These are phyloP conservation scores for Aristolochia fimbriata DNA, from an alignment of 164 flowering plant species.

Conservation along the genomic window DNA sequence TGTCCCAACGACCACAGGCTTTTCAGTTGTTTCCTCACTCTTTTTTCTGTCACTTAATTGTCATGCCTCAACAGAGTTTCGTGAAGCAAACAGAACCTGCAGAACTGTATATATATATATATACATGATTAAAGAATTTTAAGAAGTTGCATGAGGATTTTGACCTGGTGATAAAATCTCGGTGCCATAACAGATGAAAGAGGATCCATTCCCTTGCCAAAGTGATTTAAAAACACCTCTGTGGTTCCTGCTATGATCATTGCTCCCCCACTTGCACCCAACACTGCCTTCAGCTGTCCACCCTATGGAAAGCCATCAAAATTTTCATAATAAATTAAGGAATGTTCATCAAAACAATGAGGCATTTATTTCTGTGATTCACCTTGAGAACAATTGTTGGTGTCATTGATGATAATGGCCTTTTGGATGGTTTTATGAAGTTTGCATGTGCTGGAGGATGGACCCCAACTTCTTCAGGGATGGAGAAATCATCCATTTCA, in stretches of 20 bases:
- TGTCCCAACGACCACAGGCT: too few relatives aligned
- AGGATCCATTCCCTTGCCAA: constrained; percentile 49
- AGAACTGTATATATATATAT: background rate
- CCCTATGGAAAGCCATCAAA: constrained; percentile 18
- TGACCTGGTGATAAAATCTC: constrained; percentile 59
- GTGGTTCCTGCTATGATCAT: constrained; percentile 39
- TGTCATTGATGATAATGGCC: constrained; percentile 72
- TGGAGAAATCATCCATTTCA: constrained; percentile 73
- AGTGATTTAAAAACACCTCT: constrained; percentile 55
- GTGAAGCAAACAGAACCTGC: too few relatives aligned
- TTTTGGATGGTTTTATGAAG: constrained; percentile 43
- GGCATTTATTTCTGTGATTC: background rate
- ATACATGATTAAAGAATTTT: background rate
- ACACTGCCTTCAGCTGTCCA: constrained; percentile 35
- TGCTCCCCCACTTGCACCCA: constrained; percentile 64
- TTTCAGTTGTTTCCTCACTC: too few relatives aligned
- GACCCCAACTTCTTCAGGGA: constrained; percentile 20
- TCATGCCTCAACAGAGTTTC: too few relatives aligned
- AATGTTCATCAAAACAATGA: background rate
- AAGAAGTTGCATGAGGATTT: background rate
- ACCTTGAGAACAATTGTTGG: constrained; percentile 61
- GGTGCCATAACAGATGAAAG: constrained; percentile 49
- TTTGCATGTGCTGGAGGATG: constrained; percentile 56
- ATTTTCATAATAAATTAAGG: background rate
- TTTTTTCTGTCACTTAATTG: too few relatives aligned